Base-by-base conservation (phyloP, 345 rosid genomes). In the Euphorbia lathyris region DNA sequence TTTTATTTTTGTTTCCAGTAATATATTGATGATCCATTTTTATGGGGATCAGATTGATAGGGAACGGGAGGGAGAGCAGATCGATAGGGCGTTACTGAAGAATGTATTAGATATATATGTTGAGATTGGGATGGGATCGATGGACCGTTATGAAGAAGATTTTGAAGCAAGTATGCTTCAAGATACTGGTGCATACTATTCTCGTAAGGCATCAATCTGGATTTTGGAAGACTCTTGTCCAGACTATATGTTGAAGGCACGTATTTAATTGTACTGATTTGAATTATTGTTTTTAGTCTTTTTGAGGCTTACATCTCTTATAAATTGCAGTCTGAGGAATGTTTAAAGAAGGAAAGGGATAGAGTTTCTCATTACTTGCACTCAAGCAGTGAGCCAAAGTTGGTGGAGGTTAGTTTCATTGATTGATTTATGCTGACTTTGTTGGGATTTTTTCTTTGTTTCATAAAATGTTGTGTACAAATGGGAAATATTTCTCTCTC, bases 1-100 rank as follows among this genome's bases (percentile, higher is more conserved):
- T 19, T 53, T 34, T 59, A n/a, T 73, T 20, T 1, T 12, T 34
- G 6, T 58, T 40, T n/a, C 52, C 1, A 16, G 5, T 47, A 22
- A 56, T 11, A 72, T 26, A 36, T 23, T 60, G 57, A 71, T 56
- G 19, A 38, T 16, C 30, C 3, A 20, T 60, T 14, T 7, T 26
- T 61, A 38, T 70, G 61, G 58, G 32, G 20, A 12, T 57, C 76
- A 94, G 99, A 82, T 95, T 79, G 89, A 87, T 70, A 87, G 84
- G 79, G 99, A 95, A 74, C 87, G 97, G 0, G 97, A 92, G 61
- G 97, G 97, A 34, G 93, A 92, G 78, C 90, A 83, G 77, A 90
- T 95, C 71, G 97, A 95, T 72, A 82, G 90, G 71, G 83, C 93
- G 0, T 64, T 91, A 20, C 67, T 91, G 81, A 94, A 91, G 83